Percentiles rank a stretch among this genome's conserved stretches.
Evolutionary conservation across 768 basidiomycete species (phyloP).

Genomic region (Tricholoma flavovirens): DNA sequence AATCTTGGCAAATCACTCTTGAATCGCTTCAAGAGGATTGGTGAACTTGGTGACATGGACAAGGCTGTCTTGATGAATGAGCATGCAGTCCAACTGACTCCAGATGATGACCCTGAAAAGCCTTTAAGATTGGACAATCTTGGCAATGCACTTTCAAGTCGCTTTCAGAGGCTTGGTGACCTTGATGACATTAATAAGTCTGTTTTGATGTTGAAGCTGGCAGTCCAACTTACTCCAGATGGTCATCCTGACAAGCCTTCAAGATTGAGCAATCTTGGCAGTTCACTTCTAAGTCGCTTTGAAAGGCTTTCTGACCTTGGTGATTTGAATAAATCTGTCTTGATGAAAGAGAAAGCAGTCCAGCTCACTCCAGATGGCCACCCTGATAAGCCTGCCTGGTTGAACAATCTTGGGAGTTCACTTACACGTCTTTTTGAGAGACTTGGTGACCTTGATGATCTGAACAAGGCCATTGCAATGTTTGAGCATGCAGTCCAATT

Average conservation of each 20-base stretch:
- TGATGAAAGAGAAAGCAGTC: too few relatives aligned
- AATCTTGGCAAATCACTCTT: neutral
- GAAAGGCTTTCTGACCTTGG: neutral
- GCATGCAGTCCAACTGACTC: neutral
- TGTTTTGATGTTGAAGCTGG: neutral
- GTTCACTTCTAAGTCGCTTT: neutral
- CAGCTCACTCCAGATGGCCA: too few relatives aligned
- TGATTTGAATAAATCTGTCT: too few relatives aligned
- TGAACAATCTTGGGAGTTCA: too few relatives aligned
- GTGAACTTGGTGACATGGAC: neutral
- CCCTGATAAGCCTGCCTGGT: too few relatives aligned
- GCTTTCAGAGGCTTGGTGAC: neutral
- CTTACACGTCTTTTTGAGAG: too few relatives aligned
- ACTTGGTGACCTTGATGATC: too few relatives aligned
- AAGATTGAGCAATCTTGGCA: neutral
- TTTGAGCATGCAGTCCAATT: neutral
- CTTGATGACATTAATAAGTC: neutral
- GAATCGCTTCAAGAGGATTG: neutral
- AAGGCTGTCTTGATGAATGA: neutral
- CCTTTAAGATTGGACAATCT: neutral
- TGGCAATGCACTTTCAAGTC: neutral
- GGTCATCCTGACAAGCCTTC: neutral
- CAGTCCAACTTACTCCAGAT: neutral
- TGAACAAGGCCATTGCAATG: neutral
- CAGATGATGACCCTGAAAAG: neutral